Conservation (phyloP, 148 eudicot species). For the Rhododendron ferrugineum region DNA sequence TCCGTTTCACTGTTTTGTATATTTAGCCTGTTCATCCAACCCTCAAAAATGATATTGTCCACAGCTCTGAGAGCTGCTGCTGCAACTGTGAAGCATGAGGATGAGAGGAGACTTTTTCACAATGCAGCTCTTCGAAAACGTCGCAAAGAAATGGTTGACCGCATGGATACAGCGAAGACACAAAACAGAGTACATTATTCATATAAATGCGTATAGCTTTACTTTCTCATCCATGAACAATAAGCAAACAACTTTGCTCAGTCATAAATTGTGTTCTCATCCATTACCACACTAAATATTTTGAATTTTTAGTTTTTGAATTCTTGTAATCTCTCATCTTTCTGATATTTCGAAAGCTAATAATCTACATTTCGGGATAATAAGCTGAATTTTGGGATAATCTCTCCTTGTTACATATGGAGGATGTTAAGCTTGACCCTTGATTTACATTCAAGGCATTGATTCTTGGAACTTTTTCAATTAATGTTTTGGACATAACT, state of each 20-base stretch:
- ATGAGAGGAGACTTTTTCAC: conserved; percentile 73
- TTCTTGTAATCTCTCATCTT: not conserved
- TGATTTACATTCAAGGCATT: not conserved
- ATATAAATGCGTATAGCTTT: not conserved
- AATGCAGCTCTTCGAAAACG: conserved; percentile 75
- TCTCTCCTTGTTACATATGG: not conserved
- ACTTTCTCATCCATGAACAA: not conserved
- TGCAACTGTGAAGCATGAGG: conserved; percentile 70
- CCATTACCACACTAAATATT: not conserved
- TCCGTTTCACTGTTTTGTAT: not conserved
- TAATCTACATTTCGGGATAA: not conserved
- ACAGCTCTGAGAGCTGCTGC: conserved; percentile 92
- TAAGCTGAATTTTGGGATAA: not conserved
- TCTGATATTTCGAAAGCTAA: not conserved
- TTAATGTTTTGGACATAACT: not conserved
- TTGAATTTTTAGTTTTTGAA: not conserved
- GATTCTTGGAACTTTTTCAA: not conserved
- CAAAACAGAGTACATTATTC: conserved; percentile 26
- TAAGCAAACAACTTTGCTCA: not conserved
- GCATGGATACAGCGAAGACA: conserved; percentile 34
- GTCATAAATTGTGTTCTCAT: not conserved
- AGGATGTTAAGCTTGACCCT: not conserved
- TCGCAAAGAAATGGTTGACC: conserved; percentile 64
- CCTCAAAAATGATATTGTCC: conserved; percentile 5
- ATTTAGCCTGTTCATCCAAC: not conserved